Evolutionary conservation across 805 yeast species (phyloP).

Genomic region (Saccharomycopsis synnaedendra): DNA sequence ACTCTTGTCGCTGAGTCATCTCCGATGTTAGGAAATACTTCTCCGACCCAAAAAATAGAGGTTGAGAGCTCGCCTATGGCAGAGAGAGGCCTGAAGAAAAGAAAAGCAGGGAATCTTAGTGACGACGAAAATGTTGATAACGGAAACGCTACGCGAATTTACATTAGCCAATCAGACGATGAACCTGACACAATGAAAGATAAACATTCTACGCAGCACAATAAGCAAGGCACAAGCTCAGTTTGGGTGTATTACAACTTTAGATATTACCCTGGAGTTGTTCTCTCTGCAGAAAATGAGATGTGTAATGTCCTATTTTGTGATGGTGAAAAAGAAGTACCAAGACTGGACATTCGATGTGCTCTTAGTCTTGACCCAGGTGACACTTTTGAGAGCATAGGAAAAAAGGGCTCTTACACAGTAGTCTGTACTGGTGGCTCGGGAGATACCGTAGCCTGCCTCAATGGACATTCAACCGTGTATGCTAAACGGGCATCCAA

Average conservation of each 20-base stretch:
- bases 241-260: constrained; percentile 46
- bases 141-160: not conserved
- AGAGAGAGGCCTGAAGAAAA: not conserved
- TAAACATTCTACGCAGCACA: not conserved
- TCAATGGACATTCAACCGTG: too few relatives aligned
- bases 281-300: constrained; percentile 20
- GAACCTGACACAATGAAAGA: not conserved
- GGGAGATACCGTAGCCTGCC: too few relatives aligned
- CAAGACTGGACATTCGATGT: constrained; percentile 26
- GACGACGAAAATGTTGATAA: not conserved
- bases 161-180: not conserved
- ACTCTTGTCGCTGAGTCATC: not conserved
- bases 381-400: constrained; percentile 33
- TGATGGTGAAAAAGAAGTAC: constrained; percentile 26
- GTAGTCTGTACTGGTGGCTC: constrained; percentile 20
- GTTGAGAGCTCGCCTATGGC: too few relatives aligned
- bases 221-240: not conserved
- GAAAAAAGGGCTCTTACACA: constrained; percentile 23
- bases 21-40: not conserved
- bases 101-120: not conserved
- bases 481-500: too few relatives aligned
- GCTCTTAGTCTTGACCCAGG: constrained; percentile 48
- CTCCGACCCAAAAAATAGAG: too few relatives aligned
- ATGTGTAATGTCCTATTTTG: constrained; percentile 28
- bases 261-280: constrained; percentile 39